A percentile compares a stretch with the other conserved stretches of the same genome.
Evolutionary conservation across 192 early-diverging fungal genomes (phyloP).

Genomic region (Podila epicladia): DNA sequence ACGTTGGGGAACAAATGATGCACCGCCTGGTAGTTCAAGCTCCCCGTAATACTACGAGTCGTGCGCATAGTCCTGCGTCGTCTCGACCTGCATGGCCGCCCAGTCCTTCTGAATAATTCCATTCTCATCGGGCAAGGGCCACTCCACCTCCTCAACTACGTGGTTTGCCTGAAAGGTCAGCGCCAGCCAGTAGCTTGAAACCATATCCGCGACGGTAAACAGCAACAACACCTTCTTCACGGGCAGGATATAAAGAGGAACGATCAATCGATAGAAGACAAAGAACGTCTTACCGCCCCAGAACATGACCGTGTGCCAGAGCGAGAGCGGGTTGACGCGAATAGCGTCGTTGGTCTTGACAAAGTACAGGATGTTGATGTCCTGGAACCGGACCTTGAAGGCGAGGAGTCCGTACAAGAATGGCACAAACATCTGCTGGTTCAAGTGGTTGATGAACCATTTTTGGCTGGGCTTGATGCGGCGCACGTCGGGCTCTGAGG

Average conservation of each 20-base stretch:
- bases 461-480: slow-evolving; percentile 61
- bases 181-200: slow-evolving; percentile 62
- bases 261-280: slow-evolving; percentile 55
- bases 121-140: slow-evolving; percentile 62
- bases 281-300: slow-evolving; percentile 69
- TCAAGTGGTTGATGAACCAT: slow-evolving; percentile 60
- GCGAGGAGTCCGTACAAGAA: slow-evolving; percentile 62
- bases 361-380: slow-evolving; percentile 61
- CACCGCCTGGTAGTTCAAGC: slow-evolving; percentile 62
- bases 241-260: slow-evolving; percentile 52
- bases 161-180: slow-evolving; percentile 70
- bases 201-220: slow-evolving; percentile 57
- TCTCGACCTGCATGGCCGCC: slow-evolving; percentile 63
- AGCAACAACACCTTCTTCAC: slow-evolving; percentile 46
- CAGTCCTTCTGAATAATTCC: slow-evolving; percentile 60
- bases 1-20: slow-evolving; percentile 63
- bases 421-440: slow-evolving; percentile 62
- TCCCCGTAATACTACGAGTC: slow-evolving; percentile 57
- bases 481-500: slow-evolving; percentile 59
- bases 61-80: slow-evolving; percentile 66
- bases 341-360: slow-evolving; percentile 59
- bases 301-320: slow-evolving; percentile 60
- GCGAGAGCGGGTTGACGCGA: slow-evolving; percentile 55
- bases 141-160: slow-evolving; percentile 64
- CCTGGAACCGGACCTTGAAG: slow-evolving; percentile 62